Evolutionary conservation across 2,329 filamentous ascomycete species (phyloP).

Genomic region (Cordyceps tenuipes): DNA sequence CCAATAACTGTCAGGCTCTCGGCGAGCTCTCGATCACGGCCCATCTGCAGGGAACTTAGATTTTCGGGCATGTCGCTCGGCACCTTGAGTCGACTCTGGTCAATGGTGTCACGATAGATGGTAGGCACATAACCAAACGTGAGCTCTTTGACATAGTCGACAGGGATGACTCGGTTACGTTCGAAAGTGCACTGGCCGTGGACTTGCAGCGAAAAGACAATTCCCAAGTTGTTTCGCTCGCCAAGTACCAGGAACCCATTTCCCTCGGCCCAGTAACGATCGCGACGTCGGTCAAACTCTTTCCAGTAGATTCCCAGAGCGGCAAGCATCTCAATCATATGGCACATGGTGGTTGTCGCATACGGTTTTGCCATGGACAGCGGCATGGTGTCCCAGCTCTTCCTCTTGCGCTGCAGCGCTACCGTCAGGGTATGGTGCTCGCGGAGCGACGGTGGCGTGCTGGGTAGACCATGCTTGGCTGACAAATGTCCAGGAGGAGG

Average conservation of each 20-base stretch:
- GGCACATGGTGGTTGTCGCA: conserved; percentile 47
- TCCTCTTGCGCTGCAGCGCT: conserved; percentile 38
- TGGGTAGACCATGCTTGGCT: conserved; percentile 16
- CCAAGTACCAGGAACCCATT: conserved; percentile 46
- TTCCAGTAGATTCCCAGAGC: conserved; percentile 51
- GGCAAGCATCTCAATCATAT: conserved; percentile 45
- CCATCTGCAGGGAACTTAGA: conserved; percentile 38
- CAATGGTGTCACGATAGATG: conserved; percentile 36
- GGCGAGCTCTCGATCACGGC: conserved; percentile 39
- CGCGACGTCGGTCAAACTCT: conserved; percentile 43
- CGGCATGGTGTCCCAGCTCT: conserved; percentile 46
- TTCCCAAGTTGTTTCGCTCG: conserved; percentile 39
- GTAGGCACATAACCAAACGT: conserved; percentile 49
- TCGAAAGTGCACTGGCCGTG: conserved; percentile 40
- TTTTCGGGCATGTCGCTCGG: conserved; percentile 34
- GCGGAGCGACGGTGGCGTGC: conserved; percentile 18
- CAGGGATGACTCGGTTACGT: conserved; percentile 44
- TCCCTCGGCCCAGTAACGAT: conserved; percentile 46
- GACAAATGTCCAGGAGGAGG: conserved; percentile 17
- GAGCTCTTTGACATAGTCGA: conserved; percentile 44
- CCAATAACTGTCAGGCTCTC: conserved; percentile 45
- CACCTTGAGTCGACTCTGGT: conserved; percentile 30
- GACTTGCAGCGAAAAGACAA: conserved; percentile 46
- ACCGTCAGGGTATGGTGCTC: conserved; percentile 34
- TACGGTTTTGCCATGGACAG: conserved; percentile 38